Evolutionary conservation across 306 rosid genomes (phyloP), one percentile per base, ranked within the genome.

Genomic region (Citrullus mucosospermus): DNA sequence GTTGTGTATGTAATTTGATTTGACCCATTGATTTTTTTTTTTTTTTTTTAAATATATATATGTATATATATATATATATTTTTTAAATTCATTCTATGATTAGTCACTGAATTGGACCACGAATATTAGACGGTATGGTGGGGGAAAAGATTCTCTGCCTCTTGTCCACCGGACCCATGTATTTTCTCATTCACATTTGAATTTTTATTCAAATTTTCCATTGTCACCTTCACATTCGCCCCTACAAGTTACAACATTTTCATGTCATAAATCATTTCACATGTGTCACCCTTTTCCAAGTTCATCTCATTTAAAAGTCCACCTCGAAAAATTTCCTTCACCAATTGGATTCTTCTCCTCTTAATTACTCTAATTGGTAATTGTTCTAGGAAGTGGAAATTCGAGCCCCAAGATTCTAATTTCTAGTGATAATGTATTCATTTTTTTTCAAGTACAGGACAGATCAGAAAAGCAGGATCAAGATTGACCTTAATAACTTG

Each of bases 101-200:
- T 43, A 8, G 10, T 41, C 44, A 41, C 10, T 8, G 9, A 43
- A 44, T 44, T 44, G 54, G 54, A 48, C 54, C 54, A 13, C 54
- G 54, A 48, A 48, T 17, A 28, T 66, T 66, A 66, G 72, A 66
- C 4, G 34, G 17, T 43, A 41, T 41, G 74, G 14, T 68, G 17
- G 17, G 74, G 74, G 54, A 10, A 68, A 68, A 68, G 74, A 68
- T 68, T 68, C 74, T 68, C 53, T 20, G 74, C 54, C 34, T 68
- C 51, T 67, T 67, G 51, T 67, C 50, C 15, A 9, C 30, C 54
- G 13, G 54, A 16, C 73, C 54, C 10, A 18, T 39, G 51, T 12
- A 38, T 66, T 68, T 68, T 3, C 32, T 41, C 51, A 67, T 67
- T 67, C 72, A 66, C 74, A 68, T 43, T 28, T 68, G 54, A 20